These are phyloP conservation scores for Phoenix dactylifera DNA, from an alignment of 176 grass and related monocot species.

Conservation along the genomic window DNA sequence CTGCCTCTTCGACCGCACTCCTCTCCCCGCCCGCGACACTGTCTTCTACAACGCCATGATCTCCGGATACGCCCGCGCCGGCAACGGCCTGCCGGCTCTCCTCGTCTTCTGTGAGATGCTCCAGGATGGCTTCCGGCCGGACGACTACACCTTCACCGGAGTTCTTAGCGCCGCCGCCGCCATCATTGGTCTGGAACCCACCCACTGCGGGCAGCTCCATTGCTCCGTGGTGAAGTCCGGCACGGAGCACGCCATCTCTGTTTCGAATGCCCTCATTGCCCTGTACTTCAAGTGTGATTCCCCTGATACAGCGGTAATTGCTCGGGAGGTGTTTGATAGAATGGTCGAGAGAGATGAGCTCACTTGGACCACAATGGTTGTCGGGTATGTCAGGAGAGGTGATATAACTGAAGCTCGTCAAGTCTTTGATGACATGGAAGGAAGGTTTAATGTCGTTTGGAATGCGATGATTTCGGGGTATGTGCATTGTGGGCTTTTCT, in stretches of 20 bases:
- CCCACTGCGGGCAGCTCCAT: conserved; percentile 52
- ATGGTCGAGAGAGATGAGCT: conserved; percentile 67
- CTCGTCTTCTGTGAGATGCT: conserved; percentile 42
- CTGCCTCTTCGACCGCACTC: conserved; percentile 48
- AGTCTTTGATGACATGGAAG: conserved; percentile 55
- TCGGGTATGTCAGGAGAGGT: conserved; percentile 71
- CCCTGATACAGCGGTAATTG: conserved; percentile 9
- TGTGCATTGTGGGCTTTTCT: conserved; percentile 45
- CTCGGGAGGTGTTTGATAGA: conserved; percentile 62
- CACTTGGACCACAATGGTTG: conserved; percentile 77
- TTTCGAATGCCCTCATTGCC: conserved; percentile 71
- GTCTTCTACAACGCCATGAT: conserved; percentile 86
- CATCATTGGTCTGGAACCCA: conserved; percentile 26
- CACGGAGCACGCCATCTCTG: conserved; percentile 27
- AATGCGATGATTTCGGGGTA: conserved; percentile 96
- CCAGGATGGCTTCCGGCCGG: conserved; percentile 26
- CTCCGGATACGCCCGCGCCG: conserved; percentile 53
- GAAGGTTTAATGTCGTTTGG: conserved; percentile 65
- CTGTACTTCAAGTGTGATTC: conserved; percentile 52
- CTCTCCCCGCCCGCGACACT: conserved; percentile 49
- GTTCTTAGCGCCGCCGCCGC: conserved; percentile 60
- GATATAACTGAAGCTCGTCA: conserved; percentile 37
- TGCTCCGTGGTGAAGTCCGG: conserved; percentile 51
- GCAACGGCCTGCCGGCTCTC: conserved; percentile 33
- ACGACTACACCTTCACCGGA: conserved; percentile 66